These are phyloP conservation scores for Mycena galericulata DNA, from an alignment of 768 basidiomycete species.

Conservation along the genomic window DNA sequence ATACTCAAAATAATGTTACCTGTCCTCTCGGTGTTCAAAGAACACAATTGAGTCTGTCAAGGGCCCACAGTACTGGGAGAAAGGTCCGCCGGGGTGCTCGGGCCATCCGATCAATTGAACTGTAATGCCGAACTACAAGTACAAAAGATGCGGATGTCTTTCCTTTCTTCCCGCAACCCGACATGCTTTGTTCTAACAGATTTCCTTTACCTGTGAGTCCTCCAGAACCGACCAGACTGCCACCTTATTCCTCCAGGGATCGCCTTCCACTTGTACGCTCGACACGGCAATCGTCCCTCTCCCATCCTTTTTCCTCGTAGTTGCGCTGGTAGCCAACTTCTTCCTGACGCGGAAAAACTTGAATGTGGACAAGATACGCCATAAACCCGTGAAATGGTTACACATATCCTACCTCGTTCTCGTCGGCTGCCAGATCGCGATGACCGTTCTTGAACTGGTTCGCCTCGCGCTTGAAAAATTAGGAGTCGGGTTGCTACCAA, in stretches of 20 bases:
- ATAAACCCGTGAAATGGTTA: conserved; percentile 35
- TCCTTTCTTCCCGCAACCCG: background rate
- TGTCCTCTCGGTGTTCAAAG: too few species aligned
- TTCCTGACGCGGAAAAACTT: conserved; percentile 8
- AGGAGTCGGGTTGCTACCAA: conserved; percentile 46
- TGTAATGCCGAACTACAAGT: background rate
- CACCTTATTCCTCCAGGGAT: conserved; percentile 35
- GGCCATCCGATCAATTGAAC: background rate
- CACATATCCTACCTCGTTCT: conserved; percentile 42
- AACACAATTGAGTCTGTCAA: background rate
- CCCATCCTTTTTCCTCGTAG: conserved; percentile 42
- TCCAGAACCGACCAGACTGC: background rate
- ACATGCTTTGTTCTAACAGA: conserved; percentile 38
- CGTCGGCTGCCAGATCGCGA: conserved; percentile 39
- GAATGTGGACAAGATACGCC: background rate
- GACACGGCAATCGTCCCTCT: conserved; percentile 44
- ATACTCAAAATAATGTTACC: too few species aligned
- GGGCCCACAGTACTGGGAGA: too few species aligned
- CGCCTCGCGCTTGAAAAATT: conserved; percentile 41
- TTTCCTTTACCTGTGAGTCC: conserved; percentile 35
- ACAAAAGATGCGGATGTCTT: background rate
- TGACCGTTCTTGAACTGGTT: conserved; percentile 45
- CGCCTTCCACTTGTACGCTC: conserved; percentile 46
- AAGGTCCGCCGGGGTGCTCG: conserved; percentile 6
- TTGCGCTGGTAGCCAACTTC: conserved; percentile 24